Conservation (phyloP, 192 early-diverging fungal species). For the Coemansia sp. region DNA sequence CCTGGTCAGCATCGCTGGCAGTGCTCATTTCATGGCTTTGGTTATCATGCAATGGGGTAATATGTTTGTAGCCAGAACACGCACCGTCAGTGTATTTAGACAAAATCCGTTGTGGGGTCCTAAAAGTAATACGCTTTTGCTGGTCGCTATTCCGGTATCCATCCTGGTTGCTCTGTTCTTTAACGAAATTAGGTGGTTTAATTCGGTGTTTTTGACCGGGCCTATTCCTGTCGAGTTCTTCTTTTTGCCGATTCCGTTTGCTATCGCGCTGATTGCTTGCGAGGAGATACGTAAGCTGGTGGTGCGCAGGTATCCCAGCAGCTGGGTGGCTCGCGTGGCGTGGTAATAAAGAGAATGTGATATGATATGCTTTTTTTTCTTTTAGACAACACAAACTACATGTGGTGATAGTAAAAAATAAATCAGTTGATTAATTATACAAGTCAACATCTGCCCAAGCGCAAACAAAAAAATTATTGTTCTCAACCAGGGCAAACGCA, state of each 20-base stretch:
- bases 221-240: conserved; percentile 45
- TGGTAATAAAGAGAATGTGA: conserved; percentile 17
- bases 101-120: conserved; percentile 56
- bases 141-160: conserved; percentile 39
- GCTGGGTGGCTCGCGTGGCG: conserved; percentile 24
- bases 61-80: conserved; percentile 53
- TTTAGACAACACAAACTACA: no score
- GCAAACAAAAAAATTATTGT: no score
- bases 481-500: no score
- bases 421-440: no score
- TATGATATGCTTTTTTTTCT: background rate
- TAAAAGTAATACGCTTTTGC: conserved; percentile 27
- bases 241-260: conserved; percentile 9
- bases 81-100: conserved; percentile 32
- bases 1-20: conserved; percentile 28
- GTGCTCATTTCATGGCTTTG: conserved; percentile 49
- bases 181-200: conserved; percentile 35
- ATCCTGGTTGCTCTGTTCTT: conserved; percentile 33
- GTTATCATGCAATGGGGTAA: conserved; percentile 56
- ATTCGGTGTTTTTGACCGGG: conserved; percentile 55
- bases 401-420: background rate
- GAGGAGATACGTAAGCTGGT: conserved; percentile 4
- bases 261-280: background rate
- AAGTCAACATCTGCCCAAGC: no score
- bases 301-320: conserved; percentile 11